phyloP scores from a whole-genome alignment of 192 early-diverging fungal species.

The Rhizophlyctis rosea region DNA sequence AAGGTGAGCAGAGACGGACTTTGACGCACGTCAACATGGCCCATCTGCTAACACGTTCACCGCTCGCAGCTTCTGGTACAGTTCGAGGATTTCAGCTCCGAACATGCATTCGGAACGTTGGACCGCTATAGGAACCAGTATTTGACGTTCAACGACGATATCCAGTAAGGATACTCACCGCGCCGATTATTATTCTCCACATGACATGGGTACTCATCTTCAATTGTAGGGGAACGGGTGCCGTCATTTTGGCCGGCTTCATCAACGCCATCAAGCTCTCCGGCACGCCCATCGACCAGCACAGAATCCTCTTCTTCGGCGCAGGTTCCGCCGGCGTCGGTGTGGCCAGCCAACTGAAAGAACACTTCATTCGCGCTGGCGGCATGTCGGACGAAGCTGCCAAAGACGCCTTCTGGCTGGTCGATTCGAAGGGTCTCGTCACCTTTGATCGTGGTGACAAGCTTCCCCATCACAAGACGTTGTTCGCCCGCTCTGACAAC shows the following conservation, averaged over 20 bases:
- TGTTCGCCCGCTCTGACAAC: slow-evolving; percentile 88
- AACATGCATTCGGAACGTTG: slow-evolving; percentile 85
- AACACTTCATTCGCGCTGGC: slow-evolving; percentile 16
- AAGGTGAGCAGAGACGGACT: no score
- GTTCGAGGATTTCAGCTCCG: slow-evolving; percentile 94
- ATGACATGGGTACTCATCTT: neutral
- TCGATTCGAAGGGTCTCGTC: slow-evolving; percentile 90
- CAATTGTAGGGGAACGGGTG: slow-evolving; percentile 68
- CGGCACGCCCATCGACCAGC: slow-evolving; percentile 64
- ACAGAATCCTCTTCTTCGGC: slow-evolving; percentile 90
- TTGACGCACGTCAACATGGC: no score
- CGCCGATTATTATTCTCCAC: neutral
- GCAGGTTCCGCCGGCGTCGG: slow-evolving; percentile 95
- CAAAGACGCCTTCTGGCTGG: slow-evolving; percentile 73
- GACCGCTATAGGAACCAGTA: slow-evolving; percentile 71
- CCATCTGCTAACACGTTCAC: no score
- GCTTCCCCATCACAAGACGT: slow-evolving; percentile 34
- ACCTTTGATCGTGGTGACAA: slow-evolving; percentile 84
- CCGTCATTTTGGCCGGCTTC: slow-evolving; percentile 88
- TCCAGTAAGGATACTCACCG: slow-evolving; percentile 46
- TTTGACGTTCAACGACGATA: slow-evolving; percentile 94
- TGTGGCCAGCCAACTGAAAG: slow-evolving; percentile 61
- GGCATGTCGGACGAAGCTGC: slow-evolving; percentile 58
- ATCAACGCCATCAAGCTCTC: slow-evolving; percentile 70
- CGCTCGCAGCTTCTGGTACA: no score